phyloP scores from a whole-genome alignment of 768 basidiomycete genomes.

The Cystobasidium tubakii region DNA sequence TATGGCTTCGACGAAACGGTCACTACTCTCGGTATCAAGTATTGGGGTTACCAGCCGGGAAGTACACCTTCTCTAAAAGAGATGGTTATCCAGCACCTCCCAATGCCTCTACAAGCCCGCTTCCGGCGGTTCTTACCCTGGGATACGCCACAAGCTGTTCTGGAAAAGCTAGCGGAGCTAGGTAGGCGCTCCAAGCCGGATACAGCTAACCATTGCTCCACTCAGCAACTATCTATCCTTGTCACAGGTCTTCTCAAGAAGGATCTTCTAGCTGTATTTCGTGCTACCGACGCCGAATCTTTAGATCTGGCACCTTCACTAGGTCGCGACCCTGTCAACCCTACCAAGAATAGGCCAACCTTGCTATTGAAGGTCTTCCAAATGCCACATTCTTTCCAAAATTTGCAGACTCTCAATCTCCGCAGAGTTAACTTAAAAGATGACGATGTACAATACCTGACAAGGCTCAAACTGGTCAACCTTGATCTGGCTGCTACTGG shows the following conservation, averaged over 20 bases:
- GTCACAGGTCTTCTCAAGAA: conserved; percentile 19
- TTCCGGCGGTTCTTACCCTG: neutral
- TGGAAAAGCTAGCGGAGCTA: conserved; percentile 20
- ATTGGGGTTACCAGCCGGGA: conserved; percentile 29
- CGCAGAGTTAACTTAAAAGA: neutral
- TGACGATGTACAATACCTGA: neutral
- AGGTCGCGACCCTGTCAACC: conserved; percentile 17
- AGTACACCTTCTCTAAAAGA: conserved; percentile 6
- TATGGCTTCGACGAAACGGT: conserved; percentile 33
- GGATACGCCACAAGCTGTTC: conserved; percentile 26
- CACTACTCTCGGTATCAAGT: conserved; percentile 3
- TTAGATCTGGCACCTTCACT: conserved; percentile 12
- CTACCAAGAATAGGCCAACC: neutral
- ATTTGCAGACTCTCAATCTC: neutral
- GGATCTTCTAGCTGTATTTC: conserved; percentile 18
- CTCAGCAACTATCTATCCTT: neutral
- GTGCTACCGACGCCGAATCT: neutral
- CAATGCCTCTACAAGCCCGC: conserved; percentile 6
- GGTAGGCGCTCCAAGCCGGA: neutral
- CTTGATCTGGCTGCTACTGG: conserved; percentile 22
- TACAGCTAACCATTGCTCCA: neutral
- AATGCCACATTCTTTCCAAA: conserved; percentile 23
- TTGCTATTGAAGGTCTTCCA: conserved; percentile 13
- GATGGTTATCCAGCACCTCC: conserved; percentile 7
- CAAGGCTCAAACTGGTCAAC: neutral